Conservation (phyloP, 345 rosid species). For the Melastoma malabathricum region DNA sequence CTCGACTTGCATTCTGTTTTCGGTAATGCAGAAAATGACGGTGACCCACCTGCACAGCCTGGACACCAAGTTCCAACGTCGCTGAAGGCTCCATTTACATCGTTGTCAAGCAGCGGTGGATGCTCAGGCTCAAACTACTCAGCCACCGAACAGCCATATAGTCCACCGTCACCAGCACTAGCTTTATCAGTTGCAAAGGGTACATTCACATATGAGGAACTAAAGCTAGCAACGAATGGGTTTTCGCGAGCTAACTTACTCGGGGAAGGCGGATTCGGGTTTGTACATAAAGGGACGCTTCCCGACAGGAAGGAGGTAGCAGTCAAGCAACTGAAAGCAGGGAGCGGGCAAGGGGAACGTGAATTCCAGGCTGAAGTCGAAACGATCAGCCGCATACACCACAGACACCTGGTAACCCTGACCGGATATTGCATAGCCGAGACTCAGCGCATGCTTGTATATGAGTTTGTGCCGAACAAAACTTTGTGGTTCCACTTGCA, state of each 20-base stretch:
- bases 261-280: conserved; percentile 4
- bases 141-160: too few relatives aligned
- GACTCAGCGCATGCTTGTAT: neutral
- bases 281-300: conserved; percentile 1
- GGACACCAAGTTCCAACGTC: too few relatives aligned
- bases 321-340: conserved; percentile 13
- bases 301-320: conserved; percentile 1
- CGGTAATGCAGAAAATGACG: too few relatives aligned
- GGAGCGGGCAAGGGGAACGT: conserved; percentile 28
- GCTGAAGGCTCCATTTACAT: too few relatives aligned
- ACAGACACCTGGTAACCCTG: conserved; percentile 10
- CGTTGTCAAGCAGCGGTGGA: too few relatives aligned
- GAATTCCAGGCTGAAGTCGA: conserved; percentile 29
- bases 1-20: too few relatives aligned
- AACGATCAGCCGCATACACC: conserved; percentile 29
- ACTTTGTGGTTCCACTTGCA: conserved; percentile 7
- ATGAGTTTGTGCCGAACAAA: conserved; percentile 5
- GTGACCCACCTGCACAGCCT: too few relatives aligned
- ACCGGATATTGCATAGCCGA: conserved; percentile 1
- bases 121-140: too few relatives aligned
- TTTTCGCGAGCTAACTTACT: conserved; percentile 1
- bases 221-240: conserved; percentile 1
- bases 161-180: neutral
- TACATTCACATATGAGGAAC: neutral
- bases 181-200: neutral